Evolutionary conservation across 1,284 basidiomycete genomes (phyloP).

Genomic region (Leccinum griseonigrum): DNA sequence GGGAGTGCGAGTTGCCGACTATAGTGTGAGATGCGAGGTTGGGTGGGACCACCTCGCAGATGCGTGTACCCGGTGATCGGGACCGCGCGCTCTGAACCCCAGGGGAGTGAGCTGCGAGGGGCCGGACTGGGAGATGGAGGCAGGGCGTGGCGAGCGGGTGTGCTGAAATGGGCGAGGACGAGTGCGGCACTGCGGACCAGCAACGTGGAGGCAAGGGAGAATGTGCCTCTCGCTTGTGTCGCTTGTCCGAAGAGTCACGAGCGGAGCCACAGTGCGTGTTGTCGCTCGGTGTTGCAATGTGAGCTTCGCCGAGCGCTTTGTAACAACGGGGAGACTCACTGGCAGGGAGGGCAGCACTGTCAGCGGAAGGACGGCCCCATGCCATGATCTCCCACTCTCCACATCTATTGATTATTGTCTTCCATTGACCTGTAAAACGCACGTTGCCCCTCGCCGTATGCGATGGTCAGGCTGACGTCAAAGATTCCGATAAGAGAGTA

Average conservation of each 20-base stretch:
- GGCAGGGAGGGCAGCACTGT: constrained; percentile 32
- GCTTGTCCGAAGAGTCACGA: neutral
- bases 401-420: constrained; percentile 28
- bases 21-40: neutral
- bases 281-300: neutral
- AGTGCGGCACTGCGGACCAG: neutral
- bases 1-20: neutral
- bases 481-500: constrained; percentile 34
- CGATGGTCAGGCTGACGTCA: constrained; percentile 32
- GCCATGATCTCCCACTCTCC: constrained; percentile 35
- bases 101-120: neutral
- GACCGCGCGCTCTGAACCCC: neutral
- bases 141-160: neutral
- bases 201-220: neutral
- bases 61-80: neutral
- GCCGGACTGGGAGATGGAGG: neutral
- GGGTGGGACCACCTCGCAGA: neutral
- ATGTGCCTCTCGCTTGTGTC: neutral
- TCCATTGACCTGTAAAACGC: constrained; percentile 32
- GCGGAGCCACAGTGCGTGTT: neutral
- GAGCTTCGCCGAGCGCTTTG: constrained; percentile 15
- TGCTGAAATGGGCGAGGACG: neutral
- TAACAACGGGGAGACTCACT: constrained; percentile 30
- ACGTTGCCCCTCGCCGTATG: constrained; percentile 33
- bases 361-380: constrained; percentile 28